Conservation (phyloP, 345 rosid species). For the Sonneratia alba region DNA sequence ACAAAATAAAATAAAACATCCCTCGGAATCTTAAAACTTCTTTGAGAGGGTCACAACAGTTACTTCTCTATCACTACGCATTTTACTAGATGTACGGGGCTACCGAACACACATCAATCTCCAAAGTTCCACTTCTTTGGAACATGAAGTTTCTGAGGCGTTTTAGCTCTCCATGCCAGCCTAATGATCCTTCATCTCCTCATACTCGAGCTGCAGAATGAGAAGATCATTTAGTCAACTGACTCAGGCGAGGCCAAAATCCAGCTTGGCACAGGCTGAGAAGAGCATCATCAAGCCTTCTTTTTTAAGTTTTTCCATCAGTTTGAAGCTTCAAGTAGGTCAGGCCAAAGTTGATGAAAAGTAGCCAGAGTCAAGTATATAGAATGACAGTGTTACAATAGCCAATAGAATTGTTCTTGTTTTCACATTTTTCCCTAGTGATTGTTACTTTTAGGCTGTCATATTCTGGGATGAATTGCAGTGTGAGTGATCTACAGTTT, state of each 20-base stretch:
- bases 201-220: slow-evolving; percentile 57
- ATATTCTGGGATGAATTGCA: neutral
- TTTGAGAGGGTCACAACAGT: slow-evolving; percentile 1
- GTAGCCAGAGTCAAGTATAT: neutral
- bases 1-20: neutral
- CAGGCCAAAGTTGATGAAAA: neutral
- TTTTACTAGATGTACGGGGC: slow-evolving; percentile 5
- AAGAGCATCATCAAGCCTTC: neutral
- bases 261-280: neutral
- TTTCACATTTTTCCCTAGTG: too few species aligned
- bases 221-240: neutral
- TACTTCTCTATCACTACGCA: neutral
- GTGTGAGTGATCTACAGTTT: too few species aligned
- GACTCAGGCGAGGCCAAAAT: neutral
- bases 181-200: slow-evolving; percentile 23
- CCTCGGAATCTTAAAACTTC: slow-evolving; percentile 4
- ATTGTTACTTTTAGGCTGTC: neutral
- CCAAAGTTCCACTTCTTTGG: neutral
- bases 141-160: too few species aligned
- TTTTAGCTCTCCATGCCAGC: slow-evolving; percentile 22
- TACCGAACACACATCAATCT: neutral
- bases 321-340: neutral
- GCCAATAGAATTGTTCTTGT: neutral
- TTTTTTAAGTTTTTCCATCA: too few species aligned
- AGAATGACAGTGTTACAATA: neutral